Percentiles rank a stretch among this genome's conserved stretches.
Conservation (phyloP, 345 rosid species). For the Triadica sebifera region DNA sequence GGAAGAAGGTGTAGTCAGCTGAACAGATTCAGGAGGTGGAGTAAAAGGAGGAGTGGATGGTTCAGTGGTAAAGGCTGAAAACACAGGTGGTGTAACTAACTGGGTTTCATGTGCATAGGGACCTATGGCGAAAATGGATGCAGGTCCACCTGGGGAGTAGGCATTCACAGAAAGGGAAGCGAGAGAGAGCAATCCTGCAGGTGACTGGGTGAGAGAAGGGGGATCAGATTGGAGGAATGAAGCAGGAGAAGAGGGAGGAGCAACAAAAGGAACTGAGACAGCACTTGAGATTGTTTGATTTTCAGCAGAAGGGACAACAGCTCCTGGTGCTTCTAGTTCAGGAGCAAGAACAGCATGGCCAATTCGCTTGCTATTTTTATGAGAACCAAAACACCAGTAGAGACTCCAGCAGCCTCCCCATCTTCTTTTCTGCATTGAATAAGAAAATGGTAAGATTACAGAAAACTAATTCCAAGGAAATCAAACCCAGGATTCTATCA, state of each 20-base stretch:
- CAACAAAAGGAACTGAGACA: constrained; percentile 60
- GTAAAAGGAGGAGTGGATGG: constrained; percentile 94
- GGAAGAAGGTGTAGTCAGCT: constrained; percentile 80
- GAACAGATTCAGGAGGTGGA: constrained; percentile 88
- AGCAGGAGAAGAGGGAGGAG: constrained; percentile 97
- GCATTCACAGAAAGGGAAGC: constrained; percentile 49
- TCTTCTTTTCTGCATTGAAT: constrained; percentile 60
- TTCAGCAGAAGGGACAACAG: constrained; percentile 35
- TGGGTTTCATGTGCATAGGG: constrained; percentile 97
- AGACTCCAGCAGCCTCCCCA: constrained; percentile 87
- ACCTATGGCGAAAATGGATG: constrained; percentile 72
- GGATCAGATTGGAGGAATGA: constrained; percentile 86
- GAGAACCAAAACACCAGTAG: constrained; percentile 76
- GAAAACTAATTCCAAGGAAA: constrained; percentile 10
- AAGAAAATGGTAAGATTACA: neutral
- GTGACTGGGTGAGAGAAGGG: constrained; percentile 75
- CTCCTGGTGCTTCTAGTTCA: constrained; percentile 48
- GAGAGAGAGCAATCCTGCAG: constrained; percentile 58
- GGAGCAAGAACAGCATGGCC: constrained; percentile 80
- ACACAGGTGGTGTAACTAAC: constrained; percentile 88
- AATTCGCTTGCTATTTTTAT: constrained; percentile 67
- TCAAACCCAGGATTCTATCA: neutral
- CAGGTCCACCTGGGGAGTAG: constrained; percentile 63
- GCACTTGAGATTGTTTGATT: constrained; percentile 47
- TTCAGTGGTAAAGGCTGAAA: constrained; percentile 86